Conservation (phyloP, 345 rosid genomes). For the Lepidium didymum region DNA sequence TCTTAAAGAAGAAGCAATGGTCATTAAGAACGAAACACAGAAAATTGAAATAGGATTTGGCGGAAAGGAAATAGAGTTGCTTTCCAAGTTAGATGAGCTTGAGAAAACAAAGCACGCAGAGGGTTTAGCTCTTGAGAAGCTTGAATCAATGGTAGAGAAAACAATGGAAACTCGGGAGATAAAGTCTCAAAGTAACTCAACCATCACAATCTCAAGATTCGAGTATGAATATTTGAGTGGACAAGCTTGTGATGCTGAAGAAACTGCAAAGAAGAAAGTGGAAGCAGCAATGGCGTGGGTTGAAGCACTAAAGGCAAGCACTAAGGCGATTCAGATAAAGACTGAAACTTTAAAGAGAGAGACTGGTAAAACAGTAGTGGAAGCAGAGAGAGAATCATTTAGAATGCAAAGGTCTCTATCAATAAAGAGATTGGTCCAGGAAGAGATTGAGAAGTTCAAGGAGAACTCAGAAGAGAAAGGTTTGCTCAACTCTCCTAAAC, state of each 20-base stretch:
- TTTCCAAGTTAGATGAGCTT: slow-evolving; percentile 53
- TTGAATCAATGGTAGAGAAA: slow-evolving; percentile 39
- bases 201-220: slow-evolving; percentile 59
- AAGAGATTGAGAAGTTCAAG: slow-evolving; percentile 41
- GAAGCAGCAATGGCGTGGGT: slow-evolving; percentile 95
- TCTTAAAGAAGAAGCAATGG: slow-evolving; percentile 38
- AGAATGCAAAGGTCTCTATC: slow-evolving; percentile 46
- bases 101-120: slow-evolving; percentile 53
- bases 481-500: slow-evolving; percentile 14
- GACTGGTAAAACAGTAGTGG: slow-evolving; percentile 38
- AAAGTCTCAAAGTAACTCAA: slow-evolving; percentile 31
- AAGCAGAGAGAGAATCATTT: slow-evolving; percentile 45
- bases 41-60: slow-evolving; percentile 47
- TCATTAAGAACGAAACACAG: slow-evolving; percentile 38
- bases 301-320: slow-evolving; percentile 70
- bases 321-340: slow-evolving; percentile 58
- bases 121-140: slow-evolving; percentile 48
- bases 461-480: slow-evolving; percentile 7
- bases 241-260: slow-evolving; percentile 54
- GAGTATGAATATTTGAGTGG: slow-evolving; percentile 78
- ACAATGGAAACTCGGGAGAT: slow-evolving; percentile 44
- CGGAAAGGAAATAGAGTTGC: slow-evolving; percentile 47
- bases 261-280: slow-evolving; percentile 79
- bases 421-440: slow-evolving; percentile 42
- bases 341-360: slow-evolving; percentile 42